These are phyloP conservation scores for Trichoderma citrinoviride DNA, from an alignment of 2,329 filamentous ascomycete species.

Conservation along the genomic window DNA sequence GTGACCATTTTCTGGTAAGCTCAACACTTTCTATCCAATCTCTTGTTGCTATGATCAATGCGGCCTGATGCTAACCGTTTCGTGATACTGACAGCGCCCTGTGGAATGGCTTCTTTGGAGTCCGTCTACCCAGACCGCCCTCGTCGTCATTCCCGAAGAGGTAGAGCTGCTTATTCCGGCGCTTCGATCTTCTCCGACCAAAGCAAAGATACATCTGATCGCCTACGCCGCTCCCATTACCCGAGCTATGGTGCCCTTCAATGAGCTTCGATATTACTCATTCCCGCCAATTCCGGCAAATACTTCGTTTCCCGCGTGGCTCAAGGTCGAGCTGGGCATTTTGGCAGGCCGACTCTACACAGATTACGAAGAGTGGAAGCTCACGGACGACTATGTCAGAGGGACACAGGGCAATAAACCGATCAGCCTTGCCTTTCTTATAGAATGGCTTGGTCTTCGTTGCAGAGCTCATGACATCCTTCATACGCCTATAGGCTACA, in stretches of 20 bases:
- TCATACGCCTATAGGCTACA: slow-evolving; percentile 57
- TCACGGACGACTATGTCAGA: slow-evolving; percentile 28
- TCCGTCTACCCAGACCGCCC: slow-evolving; percentile 41
- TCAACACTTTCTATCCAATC: neutral
- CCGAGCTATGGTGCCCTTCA: slow-evolving; percentile 58
- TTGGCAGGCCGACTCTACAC: slow-evolving; percentile 62
- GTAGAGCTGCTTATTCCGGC: slow-evolving; percentile 52
- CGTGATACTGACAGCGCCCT: slow-evolving; percentile 35
- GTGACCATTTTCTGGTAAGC: slow-evolving; percentile 22
- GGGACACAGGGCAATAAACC: too few species aligned
- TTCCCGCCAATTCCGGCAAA: slow-evolving; percentile 45
- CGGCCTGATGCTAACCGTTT: neutral
- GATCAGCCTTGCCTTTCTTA: slow-evolving; percentile 40
- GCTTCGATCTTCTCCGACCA: slow-evolving; percentile 31
- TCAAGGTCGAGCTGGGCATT: slow-evolving; percentile 58
- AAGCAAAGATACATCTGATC: slow-evolving; percentile 44
- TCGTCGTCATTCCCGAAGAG: slow-evolving; percentile 63
- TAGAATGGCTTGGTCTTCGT: slow-evolving; percentile 54
- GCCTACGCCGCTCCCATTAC: slow-evolving; percentile 61
- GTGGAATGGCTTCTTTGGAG: slow-evolving; percentile 64
- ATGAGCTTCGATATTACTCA: slow-evolving; percentile 50
- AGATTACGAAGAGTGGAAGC: slow-evolving; percentile 45
- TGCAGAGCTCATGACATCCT: slow-evolving; percentile 55
- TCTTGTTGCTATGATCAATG: neutral
- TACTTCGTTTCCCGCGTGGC: slow-evolving; percentile 49